Evolutionary conservation across 805 yeast species (phyloP), one percentile per base, ranked within the genome.

Genomic region (Debaryomyces castellii): DNA sequence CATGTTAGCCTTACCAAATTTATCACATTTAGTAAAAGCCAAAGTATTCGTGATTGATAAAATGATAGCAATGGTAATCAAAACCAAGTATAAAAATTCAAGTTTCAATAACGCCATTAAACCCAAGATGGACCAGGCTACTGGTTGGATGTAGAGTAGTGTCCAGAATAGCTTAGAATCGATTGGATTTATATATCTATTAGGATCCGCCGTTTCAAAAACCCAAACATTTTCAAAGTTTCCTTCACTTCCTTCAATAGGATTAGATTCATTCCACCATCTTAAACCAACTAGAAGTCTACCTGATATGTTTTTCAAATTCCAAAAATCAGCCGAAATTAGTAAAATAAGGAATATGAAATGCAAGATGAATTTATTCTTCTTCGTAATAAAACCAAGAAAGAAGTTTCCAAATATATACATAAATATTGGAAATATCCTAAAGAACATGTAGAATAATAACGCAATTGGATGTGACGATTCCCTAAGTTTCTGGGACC

Each of bases 21-120:
- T 89, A 63, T 91, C 97, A 66, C 97, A 89, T 56, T 88, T 79
- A 21, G 96, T 87, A 66, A 88, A 92, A 0, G 97, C 97, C 70
- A 89, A 73, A 1, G 96, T 85, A 62, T 92, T 92, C 41, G 95
- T 88, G 38, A 83, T 59, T 0, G 94, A 86, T 50, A 92, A 73
- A 2, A 82, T 77, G 8, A 88, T 62, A 0, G 95, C 90, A 44
- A 91, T 81, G 4, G 69, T 61, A 4, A 87, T 84, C 36, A 88
- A 64, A 22, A 84, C 69, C 51, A 85, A 69, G 56, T 85, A 78
- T 35, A 87, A 69, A 52, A 92, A 78, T 59, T 89, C 83, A 44
- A 92, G 76, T 62, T 88, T 89, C 48, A 92, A 68, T 9, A 91
- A 55, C 0, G 97, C 96, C 55, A 92, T 61, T 1, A 92, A 46